Base-by-base conservation (phyloP, 176 grass and related monocot genomes). In the Triticum turgidum region DNA sequence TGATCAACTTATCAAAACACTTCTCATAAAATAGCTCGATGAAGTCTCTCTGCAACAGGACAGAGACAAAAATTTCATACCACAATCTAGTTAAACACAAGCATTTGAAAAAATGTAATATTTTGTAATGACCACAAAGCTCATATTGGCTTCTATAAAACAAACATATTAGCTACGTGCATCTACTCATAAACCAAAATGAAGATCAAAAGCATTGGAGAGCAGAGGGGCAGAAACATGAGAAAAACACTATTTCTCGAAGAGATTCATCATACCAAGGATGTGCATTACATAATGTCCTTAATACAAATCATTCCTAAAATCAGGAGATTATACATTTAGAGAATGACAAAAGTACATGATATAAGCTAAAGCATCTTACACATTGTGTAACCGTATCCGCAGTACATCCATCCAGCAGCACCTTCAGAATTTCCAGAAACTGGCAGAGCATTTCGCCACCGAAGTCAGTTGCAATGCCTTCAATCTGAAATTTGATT, bases 381-480 rank as follows among this genome's bases (percentile, higher is more conserved):
- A 91, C 89, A 84, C 18, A 29, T 5, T 83, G 71, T 10, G 65
- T 73, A 68, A 64, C 74, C 59, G 82, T 82, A 61, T 83, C 17
- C 1, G 27, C 61, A 49, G 30, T 39, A 51, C 72, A 93, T 52
- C 78, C 88, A 83, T 88, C 88, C 45, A 98, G 62, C 79, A 98
- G 83, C 82, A 62, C 85, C 78, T 62, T 84, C 61, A 98, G 82
- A 83, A 97, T 94, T 85, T 97, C 89, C 27, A 56, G 90, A 81
- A 90, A 92, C 49, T 92, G 91, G 70, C 86, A 89, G 77, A 87
- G 83, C 93, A 90, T 92, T 80, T 83, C 91, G 85, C 89, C 93
- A 82, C 89, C 86, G 47, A 90, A 91, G 11, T 92, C 88, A 71
- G 68, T 91, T 71, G 87, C 14, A 79, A 95, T 92, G 76, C 91